Percentiles rank a stretch among this genome's conserved stretches.
These are phyloP conservation scores for Taiozyma sp. DNA, from an alignment of 1,139 yeast genomes.

Conservation along the genomic window DNA sequence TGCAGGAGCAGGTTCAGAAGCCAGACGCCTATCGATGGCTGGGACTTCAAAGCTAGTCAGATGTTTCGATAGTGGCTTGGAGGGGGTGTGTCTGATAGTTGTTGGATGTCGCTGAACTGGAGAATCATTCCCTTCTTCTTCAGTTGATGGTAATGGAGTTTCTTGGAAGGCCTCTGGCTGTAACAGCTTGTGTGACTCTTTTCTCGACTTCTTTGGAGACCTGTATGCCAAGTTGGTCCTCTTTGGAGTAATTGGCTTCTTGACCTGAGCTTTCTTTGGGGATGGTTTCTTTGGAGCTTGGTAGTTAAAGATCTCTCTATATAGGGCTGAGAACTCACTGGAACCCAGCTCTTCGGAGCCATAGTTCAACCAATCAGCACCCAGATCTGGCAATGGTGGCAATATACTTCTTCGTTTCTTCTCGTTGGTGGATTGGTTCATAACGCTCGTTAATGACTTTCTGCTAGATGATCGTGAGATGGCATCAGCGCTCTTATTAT, in stretches of 20 bases:
- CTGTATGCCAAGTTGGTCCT: background rate
- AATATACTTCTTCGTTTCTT: slow-evolving; percentile 21
- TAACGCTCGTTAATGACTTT: slow-evolving; percentile 11
- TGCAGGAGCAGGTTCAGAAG: slow-evolving; percentile 10
- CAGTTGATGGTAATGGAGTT: background rate
- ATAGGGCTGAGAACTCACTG: slow-evolving; percentile 25
- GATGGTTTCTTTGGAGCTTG: slow-evolving; percentile 8
- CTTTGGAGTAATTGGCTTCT: background rate
- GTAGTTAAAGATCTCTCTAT: slow-evolving; percentile 31
- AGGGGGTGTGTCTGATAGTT: background rate
- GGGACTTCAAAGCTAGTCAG: slow-evolving; percentile 10
- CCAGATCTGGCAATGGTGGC: slow-evolving; percentile 23
- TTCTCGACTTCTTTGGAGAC: slow-evolving; percentile 5
- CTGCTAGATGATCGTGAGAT: slow-evolving; percentile 25
- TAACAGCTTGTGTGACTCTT: background rate
- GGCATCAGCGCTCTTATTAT: slow-evolving; percentile 14
- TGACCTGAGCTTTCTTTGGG: slow-evolving; percentile 2
- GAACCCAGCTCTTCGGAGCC: slow-evolving; percentile 15
- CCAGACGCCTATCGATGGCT: slow-evolving; percentile 11
- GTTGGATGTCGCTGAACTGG: background rate
- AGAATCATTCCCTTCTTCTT: background rate
- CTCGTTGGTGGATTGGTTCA: background rate
- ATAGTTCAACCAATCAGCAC: slow-evolving; percentile 20
- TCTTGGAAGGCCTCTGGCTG: background rate
- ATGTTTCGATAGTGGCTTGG: slow-evolving; percentile 11